Conservation (phyloP, 345 rosid species). For the Zanthoxylum bungeanum region DNA sequence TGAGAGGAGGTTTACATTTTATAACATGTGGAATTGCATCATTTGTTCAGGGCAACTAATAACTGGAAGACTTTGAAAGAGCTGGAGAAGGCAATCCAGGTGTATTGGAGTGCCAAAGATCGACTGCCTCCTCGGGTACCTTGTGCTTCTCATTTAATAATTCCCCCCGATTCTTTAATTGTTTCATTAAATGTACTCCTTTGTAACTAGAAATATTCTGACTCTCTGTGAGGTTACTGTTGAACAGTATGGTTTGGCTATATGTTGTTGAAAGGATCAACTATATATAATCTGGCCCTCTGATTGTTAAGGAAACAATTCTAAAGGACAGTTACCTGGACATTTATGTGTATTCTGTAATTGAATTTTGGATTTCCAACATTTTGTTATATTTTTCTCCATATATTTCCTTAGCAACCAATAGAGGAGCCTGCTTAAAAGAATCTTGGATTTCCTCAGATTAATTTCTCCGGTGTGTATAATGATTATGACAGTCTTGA, state of each 20-base stretch:
- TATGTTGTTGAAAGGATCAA: background rate
- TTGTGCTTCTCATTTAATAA: background rate
- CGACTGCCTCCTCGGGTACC: constrained; percentile 87
- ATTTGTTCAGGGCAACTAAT: constrained; percentile 57
- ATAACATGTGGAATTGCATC: background rate
- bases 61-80: constrained; percentile 90
- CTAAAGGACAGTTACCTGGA: background rate
- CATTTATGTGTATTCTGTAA: background rate
- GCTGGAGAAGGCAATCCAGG: constrained; percentile 79
- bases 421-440: background rate
- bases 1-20: background rate
- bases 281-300: background rate
- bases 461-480: background rate
- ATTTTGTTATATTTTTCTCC: background rate
- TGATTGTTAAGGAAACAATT: background rate
- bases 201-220: background rate
- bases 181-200: background rate
- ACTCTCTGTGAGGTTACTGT: background rate
- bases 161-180: background rate
- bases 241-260: background rate
- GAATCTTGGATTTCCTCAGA: constrained; percentile 10
- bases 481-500: constrained; percentile 3
- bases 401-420: background rate
- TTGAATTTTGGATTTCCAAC: background rate
- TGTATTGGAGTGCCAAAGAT: constrained; percentile 79